These are phyloP conservation scores for Deuterostichococcus epilithicus DNA, from an alignment of 139 green algal genomes.

Conservation along the genomic window DNA sequence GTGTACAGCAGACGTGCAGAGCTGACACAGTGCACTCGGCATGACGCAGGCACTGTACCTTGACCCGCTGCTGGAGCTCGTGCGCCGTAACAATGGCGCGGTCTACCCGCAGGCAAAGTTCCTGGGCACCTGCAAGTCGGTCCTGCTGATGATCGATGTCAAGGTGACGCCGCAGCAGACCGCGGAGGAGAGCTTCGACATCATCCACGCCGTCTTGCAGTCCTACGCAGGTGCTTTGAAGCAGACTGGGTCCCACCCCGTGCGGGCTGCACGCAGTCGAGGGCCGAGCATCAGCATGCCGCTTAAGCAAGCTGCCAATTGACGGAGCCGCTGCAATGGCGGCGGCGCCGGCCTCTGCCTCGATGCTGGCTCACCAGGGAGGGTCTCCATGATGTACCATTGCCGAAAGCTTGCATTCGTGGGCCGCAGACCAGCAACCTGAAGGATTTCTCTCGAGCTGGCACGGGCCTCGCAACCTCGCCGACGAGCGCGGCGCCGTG, in stretches of 20 bases:
- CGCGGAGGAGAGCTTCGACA: not conserved
- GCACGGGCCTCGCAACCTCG: not conserved
- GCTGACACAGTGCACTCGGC: no score
- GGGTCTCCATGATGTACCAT: no score
- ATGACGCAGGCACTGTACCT: not conserved
- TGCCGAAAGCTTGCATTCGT: no score
- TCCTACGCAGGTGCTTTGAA: not conserved
- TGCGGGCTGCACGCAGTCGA: no score
- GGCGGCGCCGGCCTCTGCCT: no score
- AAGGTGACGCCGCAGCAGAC: not conserved
- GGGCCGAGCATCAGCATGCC: no score
- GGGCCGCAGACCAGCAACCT: not conserved
- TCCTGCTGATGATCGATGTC: not conserved
- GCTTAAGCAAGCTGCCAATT: no score
- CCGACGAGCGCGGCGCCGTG: not conserved
- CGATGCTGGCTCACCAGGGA: no score
- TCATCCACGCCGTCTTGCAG: not conserved
- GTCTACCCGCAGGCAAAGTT: not conserved
- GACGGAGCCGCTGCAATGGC: no score
- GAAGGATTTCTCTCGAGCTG: not conserved
- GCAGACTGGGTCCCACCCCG: no score
- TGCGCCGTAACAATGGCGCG: not conserved
- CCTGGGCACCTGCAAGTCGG: not conserved
- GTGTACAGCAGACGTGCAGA: no score
- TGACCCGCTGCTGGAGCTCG: not conserved